These are phyloP conservation scores for Puccinia polysora DNA, from an alignment of 1,284 basidiomycete genomes.

Conservation along the genomic window DNA sequence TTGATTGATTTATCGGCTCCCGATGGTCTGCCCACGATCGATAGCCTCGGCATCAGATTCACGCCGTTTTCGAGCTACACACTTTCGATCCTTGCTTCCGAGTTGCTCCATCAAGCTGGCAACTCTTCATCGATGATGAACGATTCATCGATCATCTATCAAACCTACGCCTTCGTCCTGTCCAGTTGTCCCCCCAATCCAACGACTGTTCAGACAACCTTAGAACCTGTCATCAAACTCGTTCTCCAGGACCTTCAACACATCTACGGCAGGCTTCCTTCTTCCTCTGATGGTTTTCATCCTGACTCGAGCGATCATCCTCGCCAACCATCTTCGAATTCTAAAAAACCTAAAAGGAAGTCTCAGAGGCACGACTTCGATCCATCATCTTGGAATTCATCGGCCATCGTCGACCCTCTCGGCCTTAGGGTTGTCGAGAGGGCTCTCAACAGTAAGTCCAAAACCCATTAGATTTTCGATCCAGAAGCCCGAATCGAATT, in stretches of 20 bases:
- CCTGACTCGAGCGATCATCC: too few species aligned
- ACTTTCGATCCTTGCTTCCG: not conserved
- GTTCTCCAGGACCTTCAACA: conserved; percentile 5
- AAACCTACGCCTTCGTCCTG: conserved; percentile 10
- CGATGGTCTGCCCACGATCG: too few species aligned
- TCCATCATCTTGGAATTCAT: not conserved
- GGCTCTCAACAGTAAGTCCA: conserved; percentile 24
- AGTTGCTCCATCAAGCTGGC: not conserved
- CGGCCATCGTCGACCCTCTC: conserved; percentile 3
- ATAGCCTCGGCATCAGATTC: too few species aligned
- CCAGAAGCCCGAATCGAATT: not conserved
- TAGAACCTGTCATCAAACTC: conserved; percentile 12
- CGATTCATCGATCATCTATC: conserved; percentile 14
- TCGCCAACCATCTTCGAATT: not conserved
- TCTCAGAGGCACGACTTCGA: not conserved
- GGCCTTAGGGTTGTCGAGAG: conserved; percentile 9
- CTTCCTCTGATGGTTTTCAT: too few species aligned
- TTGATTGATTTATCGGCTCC: not conserved
- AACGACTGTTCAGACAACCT: not conserved
- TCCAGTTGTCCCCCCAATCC: conserved; percentile 21
- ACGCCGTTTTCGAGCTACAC: conserved; percentile 10
- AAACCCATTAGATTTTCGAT: too few species aligned
- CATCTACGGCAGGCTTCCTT: not conserved
- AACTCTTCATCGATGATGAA: not conserved
- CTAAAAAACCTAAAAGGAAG: conserved; percentile 23